Conservation (phyloP, 2,329 filamentous ascomycete species). For the Neopestalotiopsis sp. region DNA sequence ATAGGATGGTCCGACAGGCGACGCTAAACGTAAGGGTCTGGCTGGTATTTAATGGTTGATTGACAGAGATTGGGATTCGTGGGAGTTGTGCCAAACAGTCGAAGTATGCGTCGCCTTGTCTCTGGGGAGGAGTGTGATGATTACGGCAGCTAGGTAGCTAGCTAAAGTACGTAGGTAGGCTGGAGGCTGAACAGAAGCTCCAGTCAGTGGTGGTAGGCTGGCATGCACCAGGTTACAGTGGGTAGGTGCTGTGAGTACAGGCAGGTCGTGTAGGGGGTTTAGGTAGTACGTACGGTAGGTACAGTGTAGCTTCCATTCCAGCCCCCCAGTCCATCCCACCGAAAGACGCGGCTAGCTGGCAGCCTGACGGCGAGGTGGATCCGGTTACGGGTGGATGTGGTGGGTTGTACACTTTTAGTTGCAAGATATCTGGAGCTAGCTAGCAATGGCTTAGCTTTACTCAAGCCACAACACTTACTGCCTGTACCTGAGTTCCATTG, state of each 20-base stretch:
- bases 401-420: not conserved
- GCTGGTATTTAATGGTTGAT: not conserved
- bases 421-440: not conserved
- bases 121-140: not conserved
- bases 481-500: not conserved
- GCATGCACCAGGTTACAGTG: not conserved
- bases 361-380: constrained; percentile 35
- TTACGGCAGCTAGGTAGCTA: constrained; percentile 17
- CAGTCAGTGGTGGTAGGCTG: constrained; percentile 15
- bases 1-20: not conserved
- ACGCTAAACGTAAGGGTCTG: not conserved
- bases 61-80: not conserved
- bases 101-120: constrained; percentile 12
- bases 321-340: constrained; percentile 12
- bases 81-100: constrained; percentile 2
- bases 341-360: constrained; percentile 42
- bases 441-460: not conserved
- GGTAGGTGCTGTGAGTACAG: not conserved
- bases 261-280: too few relatives aligned
- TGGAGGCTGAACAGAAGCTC: constrained; percentile 17
- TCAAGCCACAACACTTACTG: not conserved
- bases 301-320: not conserved
- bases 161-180: constrained; percentile 15
- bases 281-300: not conserved
- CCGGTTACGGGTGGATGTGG: not conserved